Evolutionary conservation across 169 alveolate species (phyloP).

Genomic region (Plasmodium knowlesi): DNA sequence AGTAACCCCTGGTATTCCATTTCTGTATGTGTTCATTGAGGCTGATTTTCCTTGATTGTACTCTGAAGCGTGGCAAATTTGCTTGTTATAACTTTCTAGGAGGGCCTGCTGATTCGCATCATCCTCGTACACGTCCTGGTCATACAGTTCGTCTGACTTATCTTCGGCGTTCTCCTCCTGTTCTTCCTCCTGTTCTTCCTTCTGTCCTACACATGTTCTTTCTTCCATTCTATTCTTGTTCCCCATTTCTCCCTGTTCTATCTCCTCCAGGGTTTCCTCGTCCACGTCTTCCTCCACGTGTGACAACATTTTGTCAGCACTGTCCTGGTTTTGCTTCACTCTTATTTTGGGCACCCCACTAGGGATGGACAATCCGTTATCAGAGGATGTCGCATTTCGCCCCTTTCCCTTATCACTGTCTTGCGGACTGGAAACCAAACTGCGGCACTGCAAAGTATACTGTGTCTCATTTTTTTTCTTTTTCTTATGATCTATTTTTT

Average conservation of each 20-base stretch:
- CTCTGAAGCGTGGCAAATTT: not conserved
- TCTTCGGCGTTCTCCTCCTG: not conserved
- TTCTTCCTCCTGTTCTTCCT: not conserved
- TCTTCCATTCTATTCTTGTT: not conserved
- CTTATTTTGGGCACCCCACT: not conserved
- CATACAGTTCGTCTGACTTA: not conserved
- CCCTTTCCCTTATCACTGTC: not conserved
- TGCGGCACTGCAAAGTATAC: constrained; percentile 1
- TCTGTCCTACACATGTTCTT: not conserved
- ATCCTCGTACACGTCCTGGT: not conserved
- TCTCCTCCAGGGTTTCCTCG: not conserved
- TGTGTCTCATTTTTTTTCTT: not conserved
- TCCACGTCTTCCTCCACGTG: not conserved
- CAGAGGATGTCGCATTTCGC: not conserved
- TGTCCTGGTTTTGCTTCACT: not conserved
- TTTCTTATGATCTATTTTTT: constrained; percentile 15
- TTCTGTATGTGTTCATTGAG: not conserved
- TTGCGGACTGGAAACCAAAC: constrained; percentile 27
- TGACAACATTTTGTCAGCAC: not conserved
- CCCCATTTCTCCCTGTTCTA: not conserved
- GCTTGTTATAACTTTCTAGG: constrained; percentile 2
- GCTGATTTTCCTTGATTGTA: not conserved
- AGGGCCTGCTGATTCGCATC: not conserved
- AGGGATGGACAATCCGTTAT: not conserved
- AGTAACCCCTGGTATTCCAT: constrained; percentile 6